A percentile compares a stretch with the other conserved stretches of the same genome.
Evolutionary conservation across 495 filamentous ascomycete genomes (phyloP).

Genomic region (Venustampulla echinocandica): DNA sequence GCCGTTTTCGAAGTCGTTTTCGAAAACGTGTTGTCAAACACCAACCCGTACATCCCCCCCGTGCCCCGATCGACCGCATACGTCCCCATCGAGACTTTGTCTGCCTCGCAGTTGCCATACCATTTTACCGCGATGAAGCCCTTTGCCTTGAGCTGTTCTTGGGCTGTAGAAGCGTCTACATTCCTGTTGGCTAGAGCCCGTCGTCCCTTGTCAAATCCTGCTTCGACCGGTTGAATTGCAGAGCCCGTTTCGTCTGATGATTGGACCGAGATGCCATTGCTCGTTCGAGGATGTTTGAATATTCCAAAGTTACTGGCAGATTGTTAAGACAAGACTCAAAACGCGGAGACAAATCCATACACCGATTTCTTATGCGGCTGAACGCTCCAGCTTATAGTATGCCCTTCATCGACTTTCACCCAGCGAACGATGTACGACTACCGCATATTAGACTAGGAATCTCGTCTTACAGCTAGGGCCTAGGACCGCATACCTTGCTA

Average conservation of each 20-base stretch:
- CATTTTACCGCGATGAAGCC: slow-evolving; percentile 82
- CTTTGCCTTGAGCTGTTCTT: slow-evolving; percentile 75
- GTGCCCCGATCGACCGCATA: slow-evolving; percentile 64
- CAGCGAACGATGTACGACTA: slow-evolving; percentile 97
- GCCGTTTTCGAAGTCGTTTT: slow-evolving; percentile 91
- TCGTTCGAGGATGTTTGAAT: slow-evolving; percentile 85
- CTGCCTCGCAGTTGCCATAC: slow-evolving; percentile 90
- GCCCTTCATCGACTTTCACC: slow-evolving; percentile 78
- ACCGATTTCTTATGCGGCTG: slow-evolving; percentile 96
- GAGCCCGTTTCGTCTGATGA: slow-evolving; percentile 12
- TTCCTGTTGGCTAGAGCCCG: slow-evolving; percentile 23
- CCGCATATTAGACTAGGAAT: slow-evolving; percentile 5
- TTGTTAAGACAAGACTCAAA: slow-evolving; percentile 3
- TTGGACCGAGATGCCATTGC: slow-evolving; percentile 29
- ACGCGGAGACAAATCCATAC: slow-evolving; percentile 27
- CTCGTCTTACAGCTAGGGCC: neutral
- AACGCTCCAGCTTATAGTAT: slow-evolving; percentile 96
- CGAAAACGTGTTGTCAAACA: slow-evolving; percentile 98
- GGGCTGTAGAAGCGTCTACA: slow-evolving; percentile 49
- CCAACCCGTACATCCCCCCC: slow-evolving; percentile 89
- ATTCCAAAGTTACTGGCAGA: slow-evolving; percentile 74
- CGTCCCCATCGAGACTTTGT: slow-evolving; percentile 88
- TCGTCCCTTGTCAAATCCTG: slow-evolving; percentile 7
- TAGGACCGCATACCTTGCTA: slow-evolving; percentile 64
- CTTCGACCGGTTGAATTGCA: slow-evolving; percentile 11